These are phyloP conservation scores for Pseudocercospora macadamiae DNA, from an alignment of 2,329 filamentous ascomycete species.

Conservation along the genomic window DNA sequence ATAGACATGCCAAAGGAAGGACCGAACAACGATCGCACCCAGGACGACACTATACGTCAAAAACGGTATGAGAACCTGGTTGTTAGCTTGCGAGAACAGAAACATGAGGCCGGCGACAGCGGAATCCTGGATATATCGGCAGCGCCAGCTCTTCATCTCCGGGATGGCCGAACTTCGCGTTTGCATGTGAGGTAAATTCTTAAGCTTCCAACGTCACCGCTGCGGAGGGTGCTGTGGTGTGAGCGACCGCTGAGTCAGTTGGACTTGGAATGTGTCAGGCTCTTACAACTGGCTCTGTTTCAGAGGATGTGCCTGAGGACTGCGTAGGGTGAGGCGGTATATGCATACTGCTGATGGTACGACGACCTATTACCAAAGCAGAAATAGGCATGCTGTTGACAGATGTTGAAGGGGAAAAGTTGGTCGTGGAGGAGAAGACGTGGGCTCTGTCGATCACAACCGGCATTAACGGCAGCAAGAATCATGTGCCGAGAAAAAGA, in stretches of 20 bases:
- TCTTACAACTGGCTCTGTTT: not conserved
- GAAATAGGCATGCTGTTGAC: not conserved
- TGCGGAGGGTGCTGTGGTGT: not conserved
- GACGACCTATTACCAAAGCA: not conserved
- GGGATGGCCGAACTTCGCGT: conserved; percentile 7
- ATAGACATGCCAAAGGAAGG: conserved; percentile 5
- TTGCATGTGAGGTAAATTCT: not conserved
- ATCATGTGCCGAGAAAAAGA: not conserved
- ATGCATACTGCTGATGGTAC: not conserved
- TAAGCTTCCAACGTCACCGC: conserved; percentile 6
- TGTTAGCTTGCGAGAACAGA: conserved; percentile 1
- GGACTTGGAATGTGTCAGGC: not conserved
- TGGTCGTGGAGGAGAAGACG: not conserved
- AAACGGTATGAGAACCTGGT: not conserved
- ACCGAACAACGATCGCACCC: not conserved
- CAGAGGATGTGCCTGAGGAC: not conserved
- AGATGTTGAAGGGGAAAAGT: not conserved
- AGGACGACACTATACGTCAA: not conserved
- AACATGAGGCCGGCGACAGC: not conserved
- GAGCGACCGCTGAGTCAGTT: conserved; percentile 4
- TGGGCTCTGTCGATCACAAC: not conserved
- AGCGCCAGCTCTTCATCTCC: not conserved
- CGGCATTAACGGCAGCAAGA: not conserved
- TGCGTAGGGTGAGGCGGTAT: not conserved
- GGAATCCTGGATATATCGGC: not conserved